These are phyloP conservation scores for Exophiala mesophila DNA, from an alignment of 2,329 filamentous ascomycete genomes.

Conservation along the genomic window DNA sequence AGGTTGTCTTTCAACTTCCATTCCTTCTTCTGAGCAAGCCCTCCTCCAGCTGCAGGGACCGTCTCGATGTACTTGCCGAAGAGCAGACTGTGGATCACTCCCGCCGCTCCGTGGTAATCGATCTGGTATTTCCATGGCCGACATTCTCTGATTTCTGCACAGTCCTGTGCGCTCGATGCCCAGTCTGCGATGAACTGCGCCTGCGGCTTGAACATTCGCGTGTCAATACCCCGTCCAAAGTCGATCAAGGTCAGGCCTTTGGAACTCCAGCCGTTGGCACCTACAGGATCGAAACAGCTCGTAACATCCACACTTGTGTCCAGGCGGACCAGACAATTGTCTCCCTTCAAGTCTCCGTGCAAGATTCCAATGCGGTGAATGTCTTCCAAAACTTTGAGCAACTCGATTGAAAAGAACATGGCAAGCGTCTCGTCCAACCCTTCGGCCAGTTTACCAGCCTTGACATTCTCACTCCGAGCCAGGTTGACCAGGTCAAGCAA, in stretches of 20 bases:
- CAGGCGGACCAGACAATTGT: constrained; percentile 89
- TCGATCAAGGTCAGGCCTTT: constrained; percentile 87
- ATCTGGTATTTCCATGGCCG: constrained; percentile 97
- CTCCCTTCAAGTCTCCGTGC: constrained; percentile 90
- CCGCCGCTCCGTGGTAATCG: constrained; percentile 89
- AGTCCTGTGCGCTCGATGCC: constrained; percentile 82
- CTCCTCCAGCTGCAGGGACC: constrained; percentile 28
- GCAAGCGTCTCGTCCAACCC: constrained; percentile 80
- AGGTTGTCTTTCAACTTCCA: constrained; percentile 78
- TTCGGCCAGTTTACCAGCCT: constrained; percentile 39
- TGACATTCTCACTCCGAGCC: constrained; percentile 62
- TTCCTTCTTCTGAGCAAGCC: constrained; percentile 48
- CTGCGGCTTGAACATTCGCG: constrained; percentile 70
- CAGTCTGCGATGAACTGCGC: constrained; percentile 94
- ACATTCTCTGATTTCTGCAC: constrained; percentile 89
- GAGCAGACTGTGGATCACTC: constrained; percentile 78
- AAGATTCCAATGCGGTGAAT: constrained; percentile 74
- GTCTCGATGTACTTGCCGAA: constrained; percentile 96
- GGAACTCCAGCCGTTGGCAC: constrained; percentile 69
- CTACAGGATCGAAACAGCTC: constrained; percentile 69
- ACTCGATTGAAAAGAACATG: constrained; percentile 93
- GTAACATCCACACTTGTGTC: constrained; percentile 33
- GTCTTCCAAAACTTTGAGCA: constrained; percentile 83
- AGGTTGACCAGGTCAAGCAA: constrained; percentile 91
- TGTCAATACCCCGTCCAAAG: constrained; percentile 91